Evolutionary conservation across 2,329 filamentous ascomycete genomes (phyloP), one percentile per base, ranked within the genome.

Genomic region (Ophiostoma perfectum): DNA sequence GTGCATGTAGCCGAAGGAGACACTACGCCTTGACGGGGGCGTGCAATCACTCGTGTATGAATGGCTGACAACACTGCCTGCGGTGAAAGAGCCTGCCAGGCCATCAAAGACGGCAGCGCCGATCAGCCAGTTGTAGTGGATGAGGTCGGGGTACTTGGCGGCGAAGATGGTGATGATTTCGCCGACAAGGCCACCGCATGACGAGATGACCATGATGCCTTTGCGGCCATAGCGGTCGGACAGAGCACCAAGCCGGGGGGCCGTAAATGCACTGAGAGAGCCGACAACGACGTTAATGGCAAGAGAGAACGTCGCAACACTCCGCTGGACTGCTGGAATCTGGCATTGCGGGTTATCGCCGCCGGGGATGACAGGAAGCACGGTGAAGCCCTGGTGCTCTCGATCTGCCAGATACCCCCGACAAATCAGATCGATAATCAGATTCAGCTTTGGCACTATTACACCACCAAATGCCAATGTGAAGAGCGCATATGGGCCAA

Each of bases 11-110:
- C 92, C 93, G 77, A 98, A 95, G 4, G 88, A 87, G 7, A 96
- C 90, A 70, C 90, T 91, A 27, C 95, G 88, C 74, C 86, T 87
- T 42, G 90, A 89, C 0, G 93, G 91, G 4, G 90, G 82, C 0
- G 93, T 94, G 78, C 92, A 97, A 77, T 99, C 95, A 55, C 92
- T 89, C 12, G 91, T 89, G 77, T 98, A 99, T 0, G 94, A 92
- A 76, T 96, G 89, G 36, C 87, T 88, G 69, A 96, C 80, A 27
- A 89, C 81, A 63, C 90, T 90, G 41, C 89, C 90, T 0, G 92
- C 87, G 0, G 93, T 96, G 76, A 97, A 97, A 0, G 93, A 97
- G 7, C 95, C 95, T 9, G 88, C 88, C 5, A 97, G 75, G 4
- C 95, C 95, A 75, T 99, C 95, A 63, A 93, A 82, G 9, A 91